Base-by-base conservation (phyloP, 768 basidiomycete species). In the Tricholoma hemisulphureum region DNA sequence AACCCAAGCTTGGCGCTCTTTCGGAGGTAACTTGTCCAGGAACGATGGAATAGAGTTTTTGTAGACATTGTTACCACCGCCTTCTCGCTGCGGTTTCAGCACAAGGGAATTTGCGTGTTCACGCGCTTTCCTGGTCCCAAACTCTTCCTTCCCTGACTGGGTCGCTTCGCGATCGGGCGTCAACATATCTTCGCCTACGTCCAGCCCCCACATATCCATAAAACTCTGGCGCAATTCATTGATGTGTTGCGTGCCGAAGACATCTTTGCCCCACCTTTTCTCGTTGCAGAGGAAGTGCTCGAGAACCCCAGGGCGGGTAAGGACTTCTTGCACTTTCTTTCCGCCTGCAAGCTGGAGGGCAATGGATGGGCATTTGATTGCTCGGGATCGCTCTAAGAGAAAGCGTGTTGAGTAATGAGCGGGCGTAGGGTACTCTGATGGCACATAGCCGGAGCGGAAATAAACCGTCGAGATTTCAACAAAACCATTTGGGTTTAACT, bases 51-150 rank as follows among this genome's bases (percentile, higher is more conserved):
- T 96, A 49, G 86, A 85, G 2, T 76, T 76, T 58, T 90, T 89
- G 74, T 98, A 98, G 23, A 98, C 82, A 65, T 99, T 99, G 65
- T 98, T 97, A 7, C 96, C 96, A 1, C 96, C 96, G 2, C 96
- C 96, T 76, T 99, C 96, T n/a, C 95, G 82, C 70, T 98, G 96
- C 0, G 96, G 96, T 71, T 99, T 99, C 49, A 99, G 80, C 2
- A 98, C 96, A 24, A 94, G 83, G 6, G 78, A 74, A 6, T 73
- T 68, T 0, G 86, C 79, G 13, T 75, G 61, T 9, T 72, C 69
- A 18, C 79, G 76, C 0, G 91, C 90, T 45, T 79, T 75, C 23
- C 66, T 63, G n/a, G 86, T 77, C 6, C 82, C 82, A 45, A 71
- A 69, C 2, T 67, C 62, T 61, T 79, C 77, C 23, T 57, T 58